These are phyloP conservation scores for Chimonanthus salicifolius DNA, from an alignment of 164 flowering plant species.

Conservation along the genomic window DNA sequence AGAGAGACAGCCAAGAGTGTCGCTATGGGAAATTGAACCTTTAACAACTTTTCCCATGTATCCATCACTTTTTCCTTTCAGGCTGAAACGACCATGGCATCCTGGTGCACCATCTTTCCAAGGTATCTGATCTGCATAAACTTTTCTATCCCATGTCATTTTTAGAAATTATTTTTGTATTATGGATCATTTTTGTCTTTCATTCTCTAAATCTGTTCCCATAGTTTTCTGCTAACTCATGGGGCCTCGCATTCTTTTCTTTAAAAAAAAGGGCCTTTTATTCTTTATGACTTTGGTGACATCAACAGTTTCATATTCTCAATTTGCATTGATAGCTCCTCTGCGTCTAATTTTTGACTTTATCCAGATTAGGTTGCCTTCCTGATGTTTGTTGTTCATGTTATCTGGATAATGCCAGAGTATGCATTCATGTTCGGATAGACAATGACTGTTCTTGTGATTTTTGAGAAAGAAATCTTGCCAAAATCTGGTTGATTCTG, in stretches of 20 bases:
- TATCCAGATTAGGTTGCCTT: no score
- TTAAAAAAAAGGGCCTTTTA: no score
- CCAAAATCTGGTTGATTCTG: no score
- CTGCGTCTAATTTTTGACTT: no score
- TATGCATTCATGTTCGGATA: no score
- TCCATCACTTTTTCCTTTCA: constrained; percentile 32
- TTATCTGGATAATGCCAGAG: no score
- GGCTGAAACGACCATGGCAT: constrained; percentile 38
- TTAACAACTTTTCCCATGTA: constrained; percentile 41
- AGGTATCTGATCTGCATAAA: constrained; percentile 12
- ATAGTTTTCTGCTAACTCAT: not conserved
- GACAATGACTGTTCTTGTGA: no score
- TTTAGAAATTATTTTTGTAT: not conserved
- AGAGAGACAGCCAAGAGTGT: constrained; percentile 36
- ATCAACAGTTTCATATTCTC: no score
- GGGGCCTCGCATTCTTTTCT: not conserved
- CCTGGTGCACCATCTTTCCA: constrained; percentile 32
- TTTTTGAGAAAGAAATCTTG: no score
- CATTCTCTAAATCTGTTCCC: not conserved
- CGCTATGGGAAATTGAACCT: constrained; percentile 39
- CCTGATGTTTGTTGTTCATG: no score
- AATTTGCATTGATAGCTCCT: no score
- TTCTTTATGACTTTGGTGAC: no score
- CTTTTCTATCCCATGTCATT: not conserved
- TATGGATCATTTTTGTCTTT: not conserved